Evolutionary conservation across 108 stramenopile genomes (phyloP).

Genomic region (Cyclotella distinguenda): DNA sequence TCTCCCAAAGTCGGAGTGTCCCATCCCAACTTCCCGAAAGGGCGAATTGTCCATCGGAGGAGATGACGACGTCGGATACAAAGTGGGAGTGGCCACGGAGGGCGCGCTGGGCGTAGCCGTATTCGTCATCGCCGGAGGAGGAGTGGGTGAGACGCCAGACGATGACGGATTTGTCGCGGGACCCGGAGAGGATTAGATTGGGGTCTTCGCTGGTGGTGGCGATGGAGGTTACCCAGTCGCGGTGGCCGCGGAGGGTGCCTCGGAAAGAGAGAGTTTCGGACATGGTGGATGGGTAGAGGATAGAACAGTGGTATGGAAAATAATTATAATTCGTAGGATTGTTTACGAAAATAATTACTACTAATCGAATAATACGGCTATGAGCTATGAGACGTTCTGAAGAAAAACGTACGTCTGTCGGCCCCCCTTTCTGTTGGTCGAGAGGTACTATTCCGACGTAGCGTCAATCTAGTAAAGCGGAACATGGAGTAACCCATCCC

Average conservation of each 20-base stretch:
- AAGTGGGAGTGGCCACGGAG: conserved; percentile 99
- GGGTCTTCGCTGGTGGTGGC: conserved; percentile 98
- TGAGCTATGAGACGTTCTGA: too few relatives aligned
- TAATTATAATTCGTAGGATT: too few relatives aligned
- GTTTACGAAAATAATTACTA: too few relatives aligned
- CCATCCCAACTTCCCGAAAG: conserved; percentile 98
- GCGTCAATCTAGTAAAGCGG: too few relatives aligned
- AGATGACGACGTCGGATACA: conserved; percentile 97
- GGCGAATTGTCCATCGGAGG: conserved; percentile 95
- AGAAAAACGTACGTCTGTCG: too few relatives aligned
- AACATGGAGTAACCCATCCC: too few relatives aligned
- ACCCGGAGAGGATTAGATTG: conserved; percentile 95
- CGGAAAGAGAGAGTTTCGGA: conserved; percentile 91
- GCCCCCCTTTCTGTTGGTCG: too few relatives aligned
- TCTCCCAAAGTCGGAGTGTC: conserved; percentile 98
- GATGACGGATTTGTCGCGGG: conserved; percentile 97
- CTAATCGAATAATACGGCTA: too few relatives aligned
- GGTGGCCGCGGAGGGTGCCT: conserved; percentile 91
- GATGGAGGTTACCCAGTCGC: conserved; percentile 99
- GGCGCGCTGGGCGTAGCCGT: conserved; percentile 95
- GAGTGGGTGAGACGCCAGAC: conserved; percentile 93
- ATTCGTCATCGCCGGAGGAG: conserved; percentile 66
- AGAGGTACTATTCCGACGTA: background rate
- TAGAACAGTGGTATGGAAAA: background rate
- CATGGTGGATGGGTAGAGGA: conserved; percentile 53